A percentile compares a stretch with the other conserved stretches of the same genome.
These are phyloP conservation scores for Fusarium miscanthi DNA, from an alignment of 2,329 filamentous ascomycete species.

Conservation along the genomic window DNA sequence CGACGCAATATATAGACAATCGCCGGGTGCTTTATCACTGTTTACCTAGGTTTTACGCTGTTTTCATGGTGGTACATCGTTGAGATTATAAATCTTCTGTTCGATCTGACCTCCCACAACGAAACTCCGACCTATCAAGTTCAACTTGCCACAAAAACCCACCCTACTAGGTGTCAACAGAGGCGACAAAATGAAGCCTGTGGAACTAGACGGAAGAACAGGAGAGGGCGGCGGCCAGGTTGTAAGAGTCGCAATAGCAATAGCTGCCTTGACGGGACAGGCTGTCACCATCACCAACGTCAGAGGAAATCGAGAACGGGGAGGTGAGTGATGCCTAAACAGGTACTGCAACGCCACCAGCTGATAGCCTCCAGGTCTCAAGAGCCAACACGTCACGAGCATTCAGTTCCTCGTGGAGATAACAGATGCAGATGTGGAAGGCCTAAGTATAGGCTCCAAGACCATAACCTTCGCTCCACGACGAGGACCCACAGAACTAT, in stretches of 20 bases:
- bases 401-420: slow-evolving; percentile 65
- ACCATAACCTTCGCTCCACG: slow-evolving; percentile 61
- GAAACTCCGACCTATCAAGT: background rate
- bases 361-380: slow-evolving; percentile 60
- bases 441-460: slow-evolving; percentile 62
- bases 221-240: slow-evolving; percentile 73
- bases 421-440: slow-evolving; percentile 62
- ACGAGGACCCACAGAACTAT: slow-evolving; percentile 52
- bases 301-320: slow-evolving; percentile 62
- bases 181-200: slow-evolving; percentile 46
- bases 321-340: slow-evolving; percentile 41
- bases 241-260: slow-evolving; percentile 64
- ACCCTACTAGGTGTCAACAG: background rate
- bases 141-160: slow-evolving; percentile 14
- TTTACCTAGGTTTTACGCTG: background rate
- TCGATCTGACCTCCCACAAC: background rate
- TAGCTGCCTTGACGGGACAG: slow-evolving; percentile 66
- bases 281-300: slow-evolving; percentile 66
- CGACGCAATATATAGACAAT: slow-evolving; percentile 5
- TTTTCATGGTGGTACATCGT: slow-evolving; percentile 3
- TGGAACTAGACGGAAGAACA: slow-evolving; percentile 65
- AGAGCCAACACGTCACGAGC: slow-evolving; percentile 68
- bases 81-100: slow-evolving; percentile 2
- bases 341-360: background rate
- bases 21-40: background rate